A percentile compares a stretch with the other conserved stretches of the same genome.
These are phyloP conservation scores for Trametopsis cervina DNA, from an alignment of 768 basidiomycete species.

Conservation along the genomic window DNA sequence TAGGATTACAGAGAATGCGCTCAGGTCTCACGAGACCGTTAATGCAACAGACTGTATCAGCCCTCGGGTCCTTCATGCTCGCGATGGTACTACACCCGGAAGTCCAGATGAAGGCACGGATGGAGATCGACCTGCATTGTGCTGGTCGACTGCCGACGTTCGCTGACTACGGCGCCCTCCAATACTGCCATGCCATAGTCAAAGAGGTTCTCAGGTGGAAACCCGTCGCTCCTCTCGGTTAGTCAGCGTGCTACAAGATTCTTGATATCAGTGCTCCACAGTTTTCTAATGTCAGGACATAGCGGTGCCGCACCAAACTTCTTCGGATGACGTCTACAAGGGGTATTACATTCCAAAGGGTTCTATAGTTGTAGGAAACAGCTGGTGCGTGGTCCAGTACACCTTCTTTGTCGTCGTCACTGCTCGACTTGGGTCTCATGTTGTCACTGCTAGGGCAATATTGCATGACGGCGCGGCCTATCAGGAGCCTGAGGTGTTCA, in stretches of 20 bases:
- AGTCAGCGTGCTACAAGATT: no score
- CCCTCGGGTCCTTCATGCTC: slow-evolving; percentile 22
- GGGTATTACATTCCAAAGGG: slow-evolving; percentile 28
- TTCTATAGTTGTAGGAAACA: slow-evolving; percentile 24
- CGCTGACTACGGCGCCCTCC: slow-evolving; percentile 3
- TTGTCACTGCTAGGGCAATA: slow-evolving; percentile 30
- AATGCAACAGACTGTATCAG: slow-evolving; percentile 21
- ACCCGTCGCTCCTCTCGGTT: slow-evolving; percentile 13
- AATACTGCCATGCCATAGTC: slow-evolving; percentile 13
- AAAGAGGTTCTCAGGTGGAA: slow-evolving; percentile 14
- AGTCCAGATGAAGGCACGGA: slow-evolving; percentile 7
- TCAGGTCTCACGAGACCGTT: no score
- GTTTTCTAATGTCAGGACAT: neutral
- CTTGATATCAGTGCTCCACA: no score
- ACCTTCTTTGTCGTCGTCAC: neutral
- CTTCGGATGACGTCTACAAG: slow-evolving; percentile 24
- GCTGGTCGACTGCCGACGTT: slow-evolving; percentile 10
- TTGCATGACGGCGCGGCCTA: slow-evolving; percentile 31
- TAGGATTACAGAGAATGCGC: no score
- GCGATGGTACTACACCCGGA: slow-evolving; percentile 11
- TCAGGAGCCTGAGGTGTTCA: slow-evolving; percentile 24
- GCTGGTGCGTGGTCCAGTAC: slow-evolving; percentile 16
- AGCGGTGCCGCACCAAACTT: slow-evolving; percentile 22
- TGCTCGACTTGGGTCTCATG: no score
- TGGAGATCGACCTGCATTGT: slow-evolving; percentile 7